Evolutionary conservation across 179 eudicot species (phyloP).

Genomic region (Actinidia chinensis): DNA sequence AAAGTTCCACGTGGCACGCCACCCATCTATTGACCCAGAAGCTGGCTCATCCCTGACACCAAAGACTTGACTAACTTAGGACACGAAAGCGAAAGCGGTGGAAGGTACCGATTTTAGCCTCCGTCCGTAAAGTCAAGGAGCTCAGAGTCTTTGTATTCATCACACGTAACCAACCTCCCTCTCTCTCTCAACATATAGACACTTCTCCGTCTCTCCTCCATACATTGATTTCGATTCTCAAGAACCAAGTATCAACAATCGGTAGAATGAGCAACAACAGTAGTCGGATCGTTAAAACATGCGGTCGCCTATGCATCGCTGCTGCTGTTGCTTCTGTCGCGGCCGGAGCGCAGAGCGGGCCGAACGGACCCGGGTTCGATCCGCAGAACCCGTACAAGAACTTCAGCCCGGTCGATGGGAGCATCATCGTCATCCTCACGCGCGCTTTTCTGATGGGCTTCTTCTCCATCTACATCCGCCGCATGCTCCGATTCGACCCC

Average conservation of each 20-base stretch:
- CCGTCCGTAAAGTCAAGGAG: too few relatives aligned
- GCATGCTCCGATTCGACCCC: constrained; percentile 37
- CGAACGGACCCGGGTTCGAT: background rate
- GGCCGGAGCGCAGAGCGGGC: constrained; percentile 9
- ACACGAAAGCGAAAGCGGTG: too few relatives aligned
- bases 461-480: constrained; percentile 72
- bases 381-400: constrained; percentile 3
- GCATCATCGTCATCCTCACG: constrained; percentile 43
- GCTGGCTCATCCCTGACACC: too few relatives aligned
- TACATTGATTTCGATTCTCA: background rate
- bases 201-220: constrained; percentile 5
- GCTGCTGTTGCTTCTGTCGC: constrained; percentile 15
- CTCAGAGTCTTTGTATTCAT: too few relatives aligned
- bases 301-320: constrained; percentile 5
- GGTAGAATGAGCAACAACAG: background rate
- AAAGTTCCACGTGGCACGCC: too few relatives aligned
- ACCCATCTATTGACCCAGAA: too few relatives aligned
- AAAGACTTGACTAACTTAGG: too few relatives aligned
- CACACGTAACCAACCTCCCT: too few relatives aligned
- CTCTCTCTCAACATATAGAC: background rate
- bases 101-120: too few relatives aligned
- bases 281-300: too few relatives aligned
- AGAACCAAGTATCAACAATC: background rate
- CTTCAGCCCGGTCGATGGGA: constrained; percentile 53
- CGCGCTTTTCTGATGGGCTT: constrained; percentile 67